These are phyloP conservation scores for Fusarium pseudograminearum DNA, from an alignment of 2,329 filamentous ascomycete species.

Conservation along the genomic window DNA sequence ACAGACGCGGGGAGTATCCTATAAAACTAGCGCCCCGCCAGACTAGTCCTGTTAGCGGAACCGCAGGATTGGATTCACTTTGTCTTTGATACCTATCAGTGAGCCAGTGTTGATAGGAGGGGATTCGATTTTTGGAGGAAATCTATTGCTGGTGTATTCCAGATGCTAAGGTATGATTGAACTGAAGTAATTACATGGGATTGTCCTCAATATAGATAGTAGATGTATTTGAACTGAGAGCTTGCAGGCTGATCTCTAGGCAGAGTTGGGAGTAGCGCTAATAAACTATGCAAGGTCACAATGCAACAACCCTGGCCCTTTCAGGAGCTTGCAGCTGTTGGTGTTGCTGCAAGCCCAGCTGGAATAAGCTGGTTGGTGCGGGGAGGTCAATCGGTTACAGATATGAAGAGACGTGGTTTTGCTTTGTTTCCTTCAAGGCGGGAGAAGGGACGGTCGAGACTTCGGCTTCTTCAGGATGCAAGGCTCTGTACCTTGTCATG, in stretches of 20 bases:
- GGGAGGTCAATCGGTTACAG: conserved; percentile 28
- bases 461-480: conserved; percentile 19
- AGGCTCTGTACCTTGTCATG: conserved; percentile 7
- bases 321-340: conserved; percentile 13
- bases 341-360: conserved; percentile 26
- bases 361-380: conserved; percentile 37
- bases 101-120: not conserved
- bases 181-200: not conserved
- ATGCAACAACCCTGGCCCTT: conserved; percentile 12
- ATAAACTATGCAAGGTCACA: conserved; percentile 24
- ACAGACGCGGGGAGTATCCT: conserved; percentile 47
- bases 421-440: conserved; percentile 25
- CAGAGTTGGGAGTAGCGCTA: conserved; percentile 19
- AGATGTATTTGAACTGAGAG: not conserved
- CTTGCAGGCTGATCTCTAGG: conserved; percentile 12
- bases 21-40: conserved; percentile 41
- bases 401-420: conserved; percentile 17
- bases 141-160: not conserved
- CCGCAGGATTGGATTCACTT: conserved; percentile 27
- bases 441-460: conserved; percentile 15
- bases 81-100: conserved; percentile 13
- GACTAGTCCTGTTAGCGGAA: conserved; percentile 46
- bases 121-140: not conserved
- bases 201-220: not conserved
- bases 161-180: no score